phyloP scores from a whole-genome alignment of 768 basidiomycete species.

The Lepiota venenata region DNA sequence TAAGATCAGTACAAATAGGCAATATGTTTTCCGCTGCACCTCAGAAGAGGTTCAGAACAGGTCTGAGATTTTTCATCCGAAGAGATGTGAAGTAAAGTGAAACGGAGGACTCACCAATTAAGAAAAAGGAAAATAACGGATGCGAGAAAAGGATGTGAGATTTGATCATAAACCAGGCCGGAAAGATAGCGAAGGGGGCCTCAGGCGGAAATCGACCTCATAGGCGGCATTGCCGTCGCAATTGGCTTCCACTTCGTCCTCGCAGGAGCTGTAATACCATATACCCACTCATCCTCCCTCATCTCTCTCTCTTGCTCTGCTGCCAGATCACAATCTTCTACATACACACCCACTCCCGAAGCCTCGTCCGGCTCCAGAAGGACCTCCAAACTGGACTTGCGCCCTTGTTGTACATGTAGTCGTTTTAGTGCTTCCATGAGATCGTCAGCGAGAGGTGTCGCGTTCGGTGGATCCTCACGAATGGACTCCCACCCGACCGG shows the following conservation, averaged over 20 bases:
- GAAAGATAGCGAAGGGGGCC: conserved; percentile 17
- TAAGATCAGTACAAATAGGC: conserved; percentile 43
- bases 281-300: conserved; percentile 59
- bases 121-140: conserved; percentile 12
- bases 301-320: conserved; percentile 26
- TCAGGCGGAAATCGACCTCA: conserved; percentile 44
- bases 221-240: conserved; percentile 58
- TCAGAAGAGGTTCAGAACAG: conserved; percentile 51
- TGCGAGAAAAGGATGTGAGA: conserved; percentile 4
- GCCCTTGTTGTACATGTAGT: conserved; percentile 51
- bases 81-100: conserved; percentile 13
- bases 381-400: conserved; percentile 43
- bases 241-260: conserved; percentile 46
- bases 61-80: conserved; percentile 59
- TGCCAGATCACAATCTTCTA: conserved; percentile 63
- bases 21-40: conserved; percentile 56
- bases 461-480: conserved; percentile 87
- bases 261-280: conserved; percentile 53
- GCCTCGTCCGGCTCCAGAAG: conserved; percentile 67
- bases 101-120: conserved; percentile 32
- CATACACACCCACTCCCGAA: conserved; percentile 73
- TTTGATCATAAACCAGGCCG: conserved; percentile 7
- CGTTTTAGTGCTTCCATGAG: conserved; percentile 74
- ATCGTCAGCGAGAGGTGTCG: conserved; percentile 80
- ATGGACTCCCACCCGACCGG: conserved; percentile 96